Percentiles rank a stretch among this genome's conserved stretches.
Conservation (phyloP, 495 filamentous ascomycete species). For the Aspergillus kassunensis region DNA sequence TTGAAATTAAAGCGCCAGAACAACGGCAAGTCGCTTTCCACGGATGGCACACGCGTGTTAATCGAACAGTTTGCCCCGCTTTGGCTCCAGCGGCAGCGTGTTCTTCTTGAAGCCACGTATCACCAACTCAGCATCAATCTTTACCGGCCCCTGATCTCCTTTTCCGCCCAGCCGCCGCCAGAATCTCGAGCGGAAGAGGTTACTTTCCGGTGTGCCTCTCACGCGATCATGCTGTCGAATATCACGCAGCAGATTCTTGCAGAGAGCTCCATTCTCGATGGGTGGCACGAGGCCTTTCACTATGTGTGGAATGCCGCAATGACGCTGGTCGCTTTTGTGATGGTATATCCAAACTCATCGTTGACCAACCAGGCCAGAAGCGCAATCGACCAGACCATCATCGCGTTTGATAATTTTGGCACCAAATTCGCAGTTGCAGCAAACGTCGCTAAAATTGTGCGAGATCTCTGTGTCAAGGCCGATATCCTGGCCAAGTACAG, state of each 20-base stretch:
- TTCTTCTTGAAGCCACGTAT: conserved; percentile 49
- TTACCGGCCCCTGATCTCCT: conserved; percentile 46
- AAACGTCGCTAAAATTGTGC: neutral
- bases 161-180: conserved; percentile 8
- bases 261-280: neutral
- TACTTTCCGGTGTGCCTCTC: neutral
- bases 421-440: conserved; percentile 1
- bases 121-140: conserved; percentile 43
- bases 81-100: conserved; percentile 48
- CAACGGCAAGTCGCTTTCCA: conserved; percentile 36
- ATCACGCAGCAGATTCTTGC: neutral
- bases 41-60: conserved; percentile 28
- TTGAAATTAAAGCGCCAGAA: conserved; percentile 33
- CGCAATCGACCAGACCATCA: neutral
- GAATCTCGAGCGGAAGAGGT: neutral
- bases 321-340: neutral
- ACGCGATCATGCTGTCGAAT: neutral
- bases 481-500: neutral
- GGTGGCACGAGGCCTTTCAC: conserved; percentile 7
- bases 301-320: conserved; percentile 5
- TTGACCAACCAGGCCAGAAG: neutral
- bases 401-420: conserved; percentile 2
- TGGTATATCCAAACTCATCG: neutral
- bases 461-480: neutral
- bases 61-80: conserved; percentile 33